Base-by-base conservation (phyloP, 139 green algal genomes). In the Astrephomene gubernaculifera region DNA sequence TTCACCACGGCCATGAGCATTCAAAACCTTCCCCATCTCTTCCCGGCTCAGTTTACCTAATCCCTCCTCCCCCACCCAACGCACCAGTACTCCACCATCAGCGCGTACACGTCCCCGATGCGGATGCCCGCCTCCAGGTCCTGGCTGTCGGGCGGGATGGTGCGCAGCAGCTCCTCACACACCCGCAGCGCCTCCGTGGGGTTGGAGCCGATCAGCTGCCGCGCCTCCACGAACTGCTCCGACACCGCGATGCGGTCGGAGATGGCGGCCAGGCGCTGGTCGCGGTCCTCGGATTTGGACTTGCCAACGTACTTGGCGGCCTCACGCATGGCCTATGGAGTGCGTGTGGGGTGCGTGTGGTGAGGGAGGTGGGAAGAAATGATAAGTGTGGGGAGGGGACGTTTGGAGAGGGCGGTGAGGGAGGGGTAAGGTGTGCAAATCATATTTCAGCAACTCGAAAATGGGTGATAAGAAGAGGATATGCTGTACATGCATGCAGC, bases 41-140 rank as follows among this genome's bases (percentile, higher is more conserved):
- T n/a, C n/a, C n/a, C n/a, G n/a, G n/a, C n/a, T n/a, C n/a, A n/a
- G n/a, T n/a, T n/a, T n/a, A n/a, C n/a, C n/a, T n/a, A n/a, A n/a
- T n/a, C 68, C 22, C 35, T 10, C 12, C 65, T 21, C 68, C 68
- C 68, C 39, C 4, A 2, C 29, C n/a, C 6, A 1, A 49, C 81
- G 45, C 81, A 86, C 90, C 90, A 91, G 89, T 94, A 90, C 89
- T 95, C 92, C 1, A 95, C 68, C 87, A 95, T 88, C 43, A 94
- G 82, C 24, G 89, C 88, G 64, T 87, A 95, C 71, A 95, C 90
- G 74, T 94, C 92, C 24, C 79, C 86, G 57, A 90, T 72, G 45
- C 91, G 88, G 53, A 94, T 85, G 52, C 85, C 73, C 43, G 69
- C 64, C 87, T 93, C 87, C 45, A 85, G 25, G 63, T 88, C 86